Evolutionary conservation across 2,329 filamentous ascomycete genomes (phyloP).

Genomic region (Pseudogymnoascus sp.): DNA sequence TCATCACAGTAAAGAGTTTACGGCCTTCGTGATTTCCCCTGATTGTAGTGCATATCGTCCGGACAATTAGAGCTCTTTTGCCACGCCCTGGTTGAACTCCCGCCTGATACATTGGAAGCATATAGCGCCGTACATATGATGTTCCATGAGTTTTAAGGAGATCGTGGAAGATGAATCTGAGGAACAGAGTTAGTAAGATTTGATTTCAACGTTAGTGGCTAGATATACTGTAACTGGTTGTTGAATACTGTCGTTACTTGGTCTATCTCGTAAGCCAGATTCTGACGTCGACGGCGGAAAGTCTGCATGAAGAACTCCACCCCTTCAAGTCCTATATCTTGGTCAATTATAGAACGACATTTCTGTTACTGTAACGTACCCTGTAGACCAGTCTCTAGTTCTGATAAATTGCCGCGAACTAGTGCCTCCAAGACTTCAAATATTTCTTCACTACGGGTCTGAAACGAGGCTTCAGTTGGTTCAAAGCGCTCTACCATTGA

Average conservation of each 20-base stretch:
- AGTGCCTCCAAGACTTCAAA: background rate
- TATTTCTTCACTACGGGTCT: background rate
- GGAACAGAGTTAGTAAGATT: background rate
- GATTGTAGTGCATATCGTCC: constrained; percentile 7
- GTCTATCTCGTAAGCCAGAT: constrained; percentile 13
- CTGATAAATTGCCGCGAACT: background rate
- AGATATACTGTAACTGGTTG: constrained; percentile 13
- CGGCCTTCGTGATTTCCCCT: constrained; percentile 5
- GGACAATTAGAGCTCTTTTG: constrained; percentile 2
- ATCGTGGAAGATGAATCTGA: constrained; percentile 13
- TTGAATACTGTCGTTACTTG: constrained; percentile 7
- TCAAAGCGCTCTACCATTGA: constrained; percentile 13
- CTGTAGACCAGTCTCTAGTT: background rate
- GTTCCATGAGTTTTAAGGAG: constrained; percentile 13
- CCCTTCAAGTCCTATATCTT: constrained; percentile 8
- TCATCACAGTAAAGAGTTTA: constrained; percentile 13
- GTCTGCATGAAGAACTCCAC: constrained; percentile 12
- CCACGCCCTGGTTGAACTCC: constrained; percentile 4
- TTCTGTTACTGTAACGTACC: background rate
- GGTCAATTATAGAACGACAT: background rate
- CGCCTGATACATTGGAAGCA: constrained; percentile 14
- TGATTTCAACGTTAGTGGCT: background rate
- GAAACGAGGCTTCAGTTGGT: constrained; percentile 9
- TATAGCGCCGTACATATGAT: constrained; percentile 12
- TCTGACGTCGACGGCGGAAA: constrained; percentile 10